Base-by-base conservation (phyloP, 257 asterid genomes). In the Jacaranda mimosifolia region DNA sequence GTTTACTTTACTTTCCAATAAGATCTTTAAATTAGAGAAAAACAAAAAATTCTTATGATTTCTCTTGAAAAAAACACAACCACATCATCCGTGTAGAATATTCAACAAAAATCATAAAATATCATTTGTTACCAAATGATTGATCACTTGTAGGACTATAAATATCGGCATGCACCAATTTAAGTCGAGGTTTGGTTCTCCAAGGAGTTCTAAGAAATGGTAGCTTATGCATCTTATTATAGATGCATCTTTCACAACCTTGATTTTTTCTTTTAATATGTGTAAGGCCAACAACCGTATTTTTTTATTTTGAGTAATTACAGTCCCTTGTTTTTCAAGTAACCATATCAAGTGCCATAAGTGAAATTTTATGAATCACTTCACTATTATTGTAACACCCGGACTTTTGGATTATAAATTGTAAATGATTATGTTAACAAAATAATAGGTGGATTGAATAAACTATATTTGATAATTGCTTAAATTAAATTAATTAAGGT, bases 31-130 rank as follows among this genome's bases (percentile, higher is more conserved):
- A 68, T 21, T 43, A 13, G n/a, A 18, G 43, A 26, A 52, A 46
- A 68, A 12, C 9, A 3, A 9, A 46, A 48, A 68, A 68, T 9
- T 18, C 39, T n/a, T 13, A 8, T 1, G 10, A 38, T 9, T 38
- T 63, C 36, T 32, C 7, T 1, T 32, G n/a, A 7, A 19, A 10
- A 12, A 70, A 51, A 52, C 21, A 11, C 4, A 70, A 5, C 63
- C 62, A 8, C 63, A 70, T 70, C 63, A 70, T 70, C 52, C 48
- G 51, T 6, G n/a, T 70, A 55, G 10, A 49, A 26, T 70, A 9
- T 51, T 70, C 60, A 55, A 70, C 15, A 70, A 49, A 15, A 6
- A 65, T 5, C n/a, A 42, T 40, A 12, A 65, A 65, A n/a, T 65
- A 65, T 14, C 71, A 7, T 49, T 51, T 70, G 75, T 49, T 70